Base-by-base conservation (phyloP, 2,329 filamentous ascomycete species). In the Venturia pyrina region DNA sequence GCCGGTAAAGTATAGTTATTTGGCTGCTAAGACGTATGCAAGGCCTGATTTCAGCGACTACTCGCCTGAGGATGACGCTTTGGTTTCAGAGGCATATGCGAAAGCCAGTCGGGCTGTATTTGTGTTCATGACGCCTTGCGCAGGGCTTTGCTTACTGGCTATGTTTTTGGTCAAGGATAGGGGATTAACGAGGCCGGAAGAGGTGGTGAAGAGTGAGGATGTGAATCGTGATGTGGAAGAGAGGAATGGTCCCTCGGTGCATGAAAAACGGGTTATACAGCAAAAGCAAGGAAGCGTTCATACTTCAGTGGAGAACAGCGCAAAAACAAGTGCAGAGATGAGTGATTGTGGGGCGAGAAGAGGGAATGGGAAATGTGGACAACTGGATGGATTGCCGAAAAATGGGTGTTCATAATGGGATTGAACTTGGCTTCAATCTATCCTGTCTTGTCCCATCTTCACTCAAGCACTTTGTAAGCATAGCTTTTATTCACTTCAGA, bases 1-100 rank as follows among this genome's bases (percentile, higher is more conserved):
- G 41, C 69, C 69, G 7, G 62, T 24, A 3, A 70, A 74, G n/a
- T 72, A 78, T 56, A 67, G 73, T 21, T 71, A 77, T 60, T 68
- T 80, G 44, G 73, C 78, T 32, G 32, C 34, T n/a, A 32, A n/a
- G 7, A 66, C 65, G 10, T 66, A 64, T 24, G 41, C 65, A 17
- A 48, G 48, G n/a, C 65, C 65, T 7, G 62, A 66, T 21, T 66
- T 66, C 34, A 50, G 37, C 24, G 24, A 65, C 2, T 66, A 44
- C 21, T 48, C 28, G 19, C n/a, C 34, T 17, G 46, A 44, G 61
- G 65, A 66, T 28, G 57, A n/a, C 3, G 40, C 13, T 40, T 19
- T 24, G 13, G 66, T 66, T 34, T 24, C 28, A 13, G 57, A 44
- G 4, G 65, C 65, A 3, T 66, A 66, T 66, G 65, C 65, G 24